Evolutionary conservation across 2,329 filamentous ascomycete genomes (phyloP).

Genomic region (Thielaviopsis punctulata): DNA sequence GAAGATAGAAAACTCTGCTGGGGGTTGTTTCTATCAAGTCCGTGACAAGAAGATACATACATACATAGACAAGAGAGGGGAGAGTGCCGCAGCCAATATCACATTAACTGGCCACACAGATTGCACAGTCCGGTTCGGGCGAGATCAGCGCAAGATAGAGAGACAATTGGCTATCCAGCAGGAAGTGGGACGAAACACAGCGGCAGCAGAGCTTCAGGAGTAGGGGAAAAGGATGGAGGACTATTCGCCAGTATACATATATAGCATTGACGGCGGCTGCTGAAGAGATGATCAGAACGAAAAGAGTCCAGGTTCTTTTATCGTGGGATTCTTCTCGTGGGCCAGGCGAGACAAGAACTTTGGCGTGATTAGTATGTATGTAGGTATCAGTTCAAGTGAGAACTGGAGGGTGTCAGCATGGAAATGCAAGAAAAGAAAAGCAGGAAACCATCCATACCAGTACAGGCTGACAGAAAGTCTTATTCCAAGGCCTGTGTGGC

Average conservation of each 20-base stretch:
- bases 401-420: too few species aligned
- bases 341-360: too few species aligned
- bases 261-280: neutral
- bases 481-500: too few species aligned
- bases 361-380: too few species aligned
- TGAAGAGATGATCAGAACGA: neutral
- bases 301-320: neutral
- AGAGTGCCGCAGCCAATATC: neutral
- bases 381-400: too few species aligned
- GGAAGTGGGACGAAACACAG: slow-evolving; percentile 2
- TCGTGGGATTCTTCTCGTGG: too few species aligned
- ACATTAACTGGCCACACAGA: neutral
- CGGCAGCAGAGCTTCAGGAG: neutral
- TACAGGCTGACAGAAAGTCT: too few species aligned
- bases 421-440: neutral
- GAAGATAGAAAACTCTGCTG: too few species aligned
- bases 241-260: slow-evolving; percentile 3
- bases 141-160: neutral
- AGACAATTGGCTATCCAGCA: neutral
- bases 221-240: neutral
- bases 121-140: neutral
- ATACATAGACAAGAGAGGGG: neutral
- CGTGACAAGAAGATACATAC: neutral
- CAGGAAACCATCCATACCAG: too few species aligned
- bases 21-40: neutral